Evolutionary conservation across 2,329 filamentous ascomycete genomes (phyloP), one percentile per base, ranked within the genome.

Genomic region (Colletotrichum caudatum): DNA sequence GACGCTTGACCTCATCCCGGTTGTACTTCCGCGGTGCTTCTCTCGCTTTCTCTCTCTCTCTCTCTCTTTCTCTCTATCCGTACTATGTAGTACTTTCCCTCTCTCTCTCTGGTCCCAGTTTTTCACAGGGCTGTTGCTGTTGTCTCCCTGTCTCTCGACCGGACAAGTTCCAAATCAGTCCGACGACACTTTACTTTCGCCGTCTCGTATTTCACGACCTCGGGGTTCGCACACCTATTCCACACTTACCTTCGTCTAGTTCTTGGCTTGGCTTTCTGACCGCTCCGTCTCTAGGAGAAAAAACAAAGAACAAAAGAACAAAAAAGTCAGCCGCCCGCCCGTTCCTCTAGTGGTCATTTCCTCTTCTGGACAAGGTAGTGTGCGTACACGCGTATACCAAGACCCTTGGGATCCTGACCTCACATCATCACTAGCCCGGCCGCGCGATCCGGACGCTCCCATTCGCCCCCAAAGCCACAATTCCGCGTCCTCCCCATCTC

Each of bases 381-480:
- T 7, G 37, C 44, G 41, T 41, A 8, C 18, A 46, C 44, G 44
- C 44, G 44, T 46, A 35, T 60, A 44, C 69, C 59, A 59, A 64
- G 59, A 20, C 29, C 51, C 26, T 46, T 37, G 35, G 3, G 41
- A 60, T 59, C 65, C 51, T 46, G 37, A 33, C 51, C 65, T 71
- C 69, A 48, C 69, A 69, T 64, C 65, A 63, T 57, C 51, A 69
- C 51, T 53, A 71, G 69, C 65, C 59, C 23, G 69, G 53, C 69
- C 69, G 69, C 39, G 58, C 39, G 46, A 69, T 71, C 69, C 69
- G 59, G 54, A 39, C 29, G n/a, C 23, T 71, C 37, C 62, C 23
- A 71, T 71, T 71, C 65, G 69, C 39, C 54, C 59, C 65, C 59
- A 54, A 51, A 59, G 65, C 69, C 69, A 69, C 53, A 48, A 69